Percentiles rank a stretch among this genome's conserved stretches.
These are phyloP conservation scores for Leishmania guyanensis DNA, from an alignment of 208 protist genomes.

Conservation along the genomic window DNA sequence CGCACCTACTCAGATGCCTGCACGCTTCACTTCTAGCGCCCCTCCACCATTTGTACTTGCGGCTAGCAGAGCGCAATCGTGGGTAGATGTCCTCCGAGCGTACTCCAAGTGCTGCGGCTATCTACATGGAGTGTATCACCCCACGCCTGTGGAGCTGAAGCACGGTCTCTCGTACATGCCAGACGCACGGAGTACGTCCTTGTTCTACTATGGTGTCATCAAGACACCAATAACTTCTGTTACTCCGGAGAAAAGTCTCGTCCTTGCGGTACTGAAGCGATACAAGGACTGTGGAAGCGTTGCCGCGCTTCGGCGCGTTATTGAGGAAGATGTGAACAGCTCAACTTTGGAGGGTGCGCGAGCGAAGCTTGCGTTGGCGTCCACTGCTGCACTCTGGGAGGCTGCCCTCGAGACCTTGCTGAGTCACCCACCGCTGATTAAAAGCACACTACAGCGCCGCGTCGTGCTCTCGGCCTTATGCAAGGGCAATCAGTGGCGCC, in stretches of 20 bases:
- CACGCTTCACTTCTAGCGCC: conserved; percentile 1
- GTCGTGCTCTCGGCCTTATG: conserved; percentile 55
- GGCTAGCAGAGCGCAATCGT: conserved; percentile 50
- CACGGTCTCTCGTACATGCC: conserved; percentile 72
- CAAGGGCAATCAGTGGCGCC: conserved; percentile 41
- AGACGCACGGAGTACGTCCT: conserved; percentile 52
- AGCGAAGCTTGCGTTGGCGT: conserved; percentile 58
- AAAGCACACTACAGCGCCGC: conserved; percentile 38
- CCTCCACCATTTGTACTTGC: conserved; percentile 69
- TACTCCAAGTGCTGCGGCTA: conserved; percentile 48
- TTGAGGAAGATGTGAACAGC: conserved; percentile 81
- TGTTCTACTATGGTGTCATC: conserved; percentile 83
- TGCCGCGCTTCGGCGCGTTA: conserved; percentile 52
- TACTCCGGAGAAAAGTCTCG: conserved; percentile 40
- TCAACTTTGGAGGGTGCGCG: conserved; percentile 50
- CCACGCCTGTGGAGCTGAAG: conserved; percentile 60
- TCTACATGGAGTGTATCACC: conserved; percentile 61
- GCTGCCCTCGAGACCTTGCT: conserved; percentile 46
- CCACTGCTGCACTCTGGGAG: conserved; percentile 81
- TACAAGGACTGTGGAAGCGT: conserved; percentile 56
- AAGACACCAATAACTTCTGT: conserved; percentile 44
- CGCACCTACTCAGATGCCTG: not conserved
- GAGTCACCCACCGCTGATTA: conserved; percentile 36
- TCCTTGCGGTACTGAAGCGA: conserved; percentile 46
- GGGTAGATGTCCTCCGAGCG: conserved; percentile 64